Conservation (phyloP, 2,329 filamentous ascomycete species). For the Alternaria sp. region DNA sequence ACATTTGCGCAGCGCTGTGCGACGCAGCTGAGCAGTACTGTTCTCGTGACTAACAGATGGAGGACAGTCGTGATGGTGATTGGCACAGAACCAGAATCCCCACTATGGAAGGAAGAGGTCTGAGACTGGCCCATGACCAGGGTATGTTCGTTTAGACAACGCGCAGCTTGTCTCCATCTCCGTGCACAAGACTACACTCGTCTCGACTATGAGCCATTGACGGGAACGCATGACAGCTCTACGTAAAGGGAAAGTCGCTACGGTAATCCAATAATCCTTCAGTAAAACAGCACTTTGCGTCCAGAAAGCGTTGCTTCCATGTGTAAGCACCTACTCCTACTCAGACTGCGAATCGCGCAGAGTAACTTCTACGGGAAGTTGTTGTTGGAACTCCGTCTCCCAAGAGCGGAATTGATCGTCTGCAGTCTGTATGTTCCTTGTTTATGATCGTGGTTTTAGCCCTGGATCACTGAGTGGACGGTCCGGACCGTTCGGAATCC, state of each 20-base stretch:
- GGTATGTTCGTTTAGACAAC: not conserved
- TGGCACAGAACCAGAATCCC: not conserved
- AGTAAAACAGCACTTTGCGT: not conserved
- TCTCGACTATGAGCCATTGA: not conserved
- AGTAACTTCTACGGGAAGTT: not conserved
- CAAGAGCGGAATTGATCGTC: not conserved
- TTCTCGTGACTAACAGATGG: not conserved
- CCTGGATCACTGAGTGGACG: not conserved
- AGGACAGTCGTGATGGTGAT: not conserved
- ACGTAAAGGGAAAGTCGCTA: slow-evolving; percentile 7
- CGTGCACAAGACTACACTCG: slow-evolving; percentile 2
- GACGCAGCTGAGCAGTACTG: not conserved
- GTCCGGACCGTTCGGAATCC: not conserved
- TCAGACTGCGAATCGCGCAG: not conserved
- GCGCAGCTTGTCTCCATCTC: slow-evolving; percentile 7
- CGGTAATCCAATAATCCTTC: not conserved
- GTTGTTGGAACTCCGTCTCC: not conserved
- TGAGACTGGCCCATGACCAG: slow-evolving; percentile 1
- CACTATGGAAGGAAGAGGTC: not conserved
- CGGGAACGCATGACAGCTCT: not conserved
- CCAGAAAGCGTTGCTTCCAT: not conserved
- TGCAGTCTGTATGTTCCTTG: not conserved
- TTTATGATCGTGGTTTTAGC: not conserved
- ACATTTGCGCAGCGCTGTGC: not conserved
- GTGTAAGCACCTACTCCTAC: not conserved